These are phyloP conservation scores for Discostella stelligeroides DNA, from an alignment of 108 stramenopile genomes.

Conservation along the genomic window DNA sequence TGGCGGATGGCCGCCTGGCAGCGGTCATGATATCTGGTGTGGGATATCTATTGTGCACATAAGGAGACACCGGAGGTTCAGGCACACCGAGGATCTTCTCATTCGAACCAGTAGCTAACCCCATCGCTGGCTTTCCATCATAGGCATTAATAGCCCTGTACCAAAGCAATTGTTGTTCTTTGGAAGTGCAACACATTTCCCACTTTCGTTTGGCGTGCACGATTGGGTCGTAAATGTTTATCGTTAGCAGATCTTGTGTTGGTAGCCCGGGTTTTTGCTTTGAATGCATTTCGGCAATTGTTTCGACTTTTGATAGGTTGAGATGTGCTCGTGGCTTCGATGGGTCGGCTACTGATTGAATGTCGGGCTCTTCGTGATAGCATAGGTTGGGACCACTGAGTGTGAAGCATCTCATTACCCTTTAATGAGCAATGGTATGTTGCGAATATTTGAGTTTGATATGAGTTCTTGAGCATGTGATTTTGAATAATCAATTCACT, in stretches of 20 bases:
- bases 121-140: slow-evolving; percentile 41
- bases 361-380: slow-evolving; percentile 52
- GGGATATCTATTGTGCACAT: background rate
- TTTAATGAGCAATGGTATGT: background rate
- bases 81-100: slow-evolving; percentile 2
- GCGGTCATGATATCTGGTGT: background rate
- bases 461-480: too few relatives aligned
- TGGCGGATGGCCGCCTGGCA: background rate
- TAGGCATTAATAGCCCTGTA: slow-evolving; percentile 47
- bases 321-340: slow-evolving; percentile 45
- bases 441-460: background rate
- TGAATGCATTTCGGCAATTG: slow-evolving; percentile 55
- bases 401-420: slow-evolving; percentile 55
- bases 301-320: slow-evolving; percentile 50
- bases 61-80: background rate
- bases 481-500: too few relatives aligned
- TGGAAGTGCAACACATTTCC: slow-evolving; percentile 55
- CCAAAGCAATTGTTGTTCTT: slow-evolving; percentile 55
- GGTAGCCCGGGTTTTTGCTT: slow-evolving; percentile 44
- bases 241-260: slow-evolving; percentile 46
- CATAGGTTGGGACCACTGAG: slow-evolving; percentile 49
- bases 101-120: background rate
- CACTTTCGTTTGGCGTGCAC: slow-evolving; percentile 49
- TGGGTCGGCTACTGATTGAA: slow-evolving; percentile 36
- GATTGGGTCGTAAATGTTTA: slow-evolving; percentile 47